phyloP scores from a whole-genome alignment of 179 eudicot genomes.

The Amaranthus tricolor region DNA sequence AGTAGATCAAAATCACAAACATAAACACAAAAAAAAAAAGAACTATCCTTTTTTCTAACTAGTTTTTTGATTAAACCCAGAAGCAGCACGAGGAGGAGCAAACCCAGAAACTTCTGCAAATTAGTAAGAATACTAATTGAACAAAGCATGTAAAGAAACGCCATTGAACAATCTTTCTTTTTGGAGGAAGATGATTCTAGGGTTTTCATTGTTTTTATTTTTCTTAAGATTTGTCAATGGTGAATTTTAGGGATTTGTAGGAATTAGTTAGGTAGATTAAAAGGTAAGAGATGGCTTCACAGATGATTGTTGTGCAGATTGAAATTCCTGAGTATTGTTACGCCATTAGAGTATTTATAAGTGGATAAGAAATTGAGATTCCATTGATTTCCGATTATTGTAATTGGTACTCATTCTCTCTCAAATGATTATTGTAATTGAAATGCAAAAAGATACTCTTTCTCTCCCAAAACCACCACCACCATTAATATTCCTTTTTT shows the following conservation, averaged over 20 bases:
- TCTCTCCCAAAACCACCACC: no score
- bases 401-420: not conserved
- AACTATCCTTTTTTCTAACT: constrained; percentile 43
- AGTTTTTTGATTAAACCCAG: constrained; percentile 82
- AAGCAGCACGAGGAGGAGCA: constrained; percentile 88
- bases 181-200: constrained; percentile 37
- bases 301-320: constrained; percentile 62
- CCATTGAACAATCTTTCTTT: constrained; percentile 86
- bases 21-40: no score
- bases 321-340: constrained; percentile 68
- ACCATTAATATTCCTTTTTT: no score
- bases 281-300: constrained; percentile 86
- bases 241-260: constrained; percentile 86
- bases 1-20: no score
- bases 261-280: constrained; percentile 84
- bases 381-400: constrained; percentile 30
- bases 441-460: no score
- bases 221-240: constrained; percentile 88
- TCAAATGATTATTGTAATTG: no score
- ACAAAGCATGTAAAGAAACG: constrained; percentile 79
- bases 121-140: constrained; percentile 89
- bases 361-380: constrained; percentile 25
- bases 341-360: constrained; percentile 60
- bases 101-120: constrained; percentile 93
- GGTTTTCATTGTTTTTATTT: constrained; percentile 83